These are phyloP conservation scores for Heritiera fomes DNA, from an alignment of 345 rosid species.

Conservation along the genomic window DNA sequence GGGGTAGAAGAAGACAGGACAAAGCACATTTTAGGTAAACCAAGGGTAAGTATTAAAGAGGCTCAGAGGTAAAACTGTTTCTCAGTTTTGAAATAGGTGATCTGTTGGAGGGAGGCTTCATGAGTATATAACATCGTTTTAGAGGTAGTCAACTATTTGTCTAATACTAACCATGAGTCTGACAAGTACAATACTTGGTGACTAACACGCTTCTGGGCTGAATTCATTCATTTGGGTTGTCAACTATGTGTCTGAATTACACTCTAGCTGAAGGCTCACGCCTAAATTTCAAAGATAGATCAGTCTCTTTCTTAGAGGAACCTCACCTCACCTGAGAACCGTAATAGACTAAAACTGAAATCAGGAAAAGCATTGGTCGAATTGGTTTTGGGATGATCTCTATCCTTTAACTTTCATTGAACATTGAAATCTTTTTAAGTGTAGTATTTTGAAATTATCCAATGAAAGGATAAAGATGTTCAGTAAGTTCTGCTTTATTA, in stretches of 20 bases:
- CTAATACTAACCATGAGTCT: not conserved
- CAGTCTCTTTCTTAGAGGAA: not conserved
- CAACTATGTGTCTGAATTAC: not conserved
- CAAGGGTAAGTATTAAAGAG: not conserved
- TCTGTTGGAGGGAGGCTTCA: not conserved
- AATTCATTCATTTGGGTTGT: slow-evolving; percentile 1
- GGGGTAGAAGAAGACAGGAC: not conserved
- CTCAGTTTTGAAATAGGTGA: not conserved
- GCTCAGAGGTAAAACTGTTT: not conserved
- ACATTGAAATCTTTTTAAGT: not conserved
- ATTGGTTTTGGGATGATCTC: not conserved
- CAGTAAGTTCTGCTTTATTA: not conserved
- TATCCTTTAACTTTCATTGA: not conserved
- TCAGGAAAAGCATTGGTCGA: not conserved
- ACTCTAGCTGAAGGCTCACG: not conserved
- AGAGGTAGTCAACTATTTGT: not conserved
- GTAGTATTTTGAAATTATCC: not conserved
- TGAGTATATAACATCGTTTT: not conserved
- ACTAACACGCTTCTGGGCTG: not conserved
- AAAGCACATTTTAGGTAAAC: not conserved
- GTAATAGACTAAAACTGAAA: not conserved
- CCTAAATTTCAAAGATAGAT: not conserved
- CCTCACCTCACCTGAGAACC: not conserved
- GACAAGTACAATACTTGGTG: not conserved
- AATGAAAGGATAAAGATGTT: not conserved